These are phyloP conservation scores for Bryoglossum gracile DNA, from an alignment of 495 filamentous ascomycete genomes.

Conservation along the genomic window DNA sequence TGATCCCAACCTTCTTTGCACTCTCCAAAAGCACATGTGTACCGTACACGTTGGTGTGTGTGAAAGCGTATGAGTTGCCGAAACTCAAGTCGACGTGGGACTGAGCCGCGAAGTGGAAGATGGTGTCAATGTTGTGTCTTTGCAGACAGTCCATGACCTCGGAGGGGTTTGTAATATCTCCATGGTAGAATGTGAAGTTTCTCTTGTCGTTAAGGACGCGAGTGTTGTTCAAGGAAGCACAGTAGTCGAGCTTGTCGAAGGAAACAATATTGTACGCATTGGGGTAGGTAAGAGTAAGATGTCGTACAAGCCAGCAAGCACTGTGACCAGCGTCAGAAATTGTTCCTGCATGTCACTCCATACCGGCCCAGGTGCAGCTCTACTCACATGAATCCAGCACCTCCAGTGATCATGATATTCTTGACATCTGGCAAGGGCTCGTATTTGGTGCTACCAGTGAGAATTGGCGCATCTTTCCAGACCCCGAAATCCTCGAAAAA, in stretches of 20 bases:
- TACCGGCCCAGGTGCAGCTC: conserved; percentile 6
- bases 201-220: conserved; percentile 47
- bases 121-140: conserved; percentile 59
- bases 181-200: conserved; percentile 71
- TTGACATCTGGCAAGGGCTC: conserved; percentile 52
- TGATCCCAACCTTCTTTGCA: conserved; percentile 54
- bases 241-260: conserved; percentile 72
- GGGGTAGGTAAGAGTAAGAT: conserved; percentile 58
- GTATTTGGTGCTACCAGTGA: conserved; percentile 57
- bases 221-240: conserved; percentile 65
- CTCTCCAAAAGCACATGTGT: conserved; percentile 67
- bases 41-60: conserved; percentile 62
- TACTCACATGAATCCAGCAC: conserved; percentile 68
- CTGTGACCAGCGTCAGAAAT: conserved; percentile 28
- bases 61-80: conserved; percentile 63
- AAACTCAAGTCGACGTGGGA: conserved; percentile 69
- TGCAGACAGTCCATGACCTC: conserved; percentile 53
- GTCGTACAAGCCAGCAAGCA: conserved; percentile 67
- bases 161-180: conserved; percentile 56
- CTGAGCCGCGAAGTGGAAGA: conserved; percentile 72
- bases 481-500: conserved; percentile 46
- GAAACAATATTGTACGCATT: conserved; percentile 64
- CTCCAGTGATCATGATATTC: conserved; percentile 68
- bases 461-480: conserved; percentile 59
- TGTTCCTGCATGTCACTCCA: conserved; percentile 1